phyloP scores from a whole-genome alignment of 257 asterid species.

The Fraxinus excelsior region DNA sequence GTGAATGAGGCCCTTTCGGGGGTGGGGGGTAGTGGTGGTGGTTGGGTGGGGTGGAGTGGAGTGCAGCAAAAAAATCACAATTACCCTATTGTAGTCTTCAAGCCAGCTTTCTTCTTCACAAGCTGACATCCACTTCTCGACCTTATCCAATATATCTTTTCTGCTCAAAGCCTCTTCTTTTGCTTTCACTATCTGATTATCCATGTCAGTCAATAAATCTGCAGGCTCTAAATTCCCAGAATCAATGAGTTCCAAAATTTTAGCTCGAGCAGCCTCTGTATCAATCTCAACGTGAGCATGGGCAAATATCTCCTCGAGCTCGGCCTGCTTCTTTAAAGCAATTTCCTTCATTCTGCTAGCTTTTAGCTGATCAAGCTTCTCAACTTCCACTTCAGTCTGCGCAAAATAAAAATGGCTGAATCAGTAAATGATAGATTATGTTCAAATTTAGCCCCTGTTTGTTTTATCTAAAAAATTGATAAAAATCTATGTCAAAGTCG shows the following conservation, averaged over 20 bases:
- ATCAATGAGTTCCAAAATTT: conserved; percentile 73
- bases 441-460: background rate
- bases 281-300: conserved; percentile 89
- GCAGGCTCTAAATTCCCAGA: conserved; percentile 87
- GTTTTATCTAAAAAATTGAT: no score
- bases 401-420: conserved; percentile 21
- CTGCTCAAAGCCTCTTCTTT: conserved; percentile 90
- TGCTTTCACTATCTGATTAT: conserved; percentile 79
- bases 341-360: conserved; percentile 97
- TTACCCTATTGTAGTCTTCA: conserved; percentile 95
- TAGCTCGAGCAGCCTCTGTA: conserved; percentile 75
- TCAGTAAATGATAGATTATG: conserved; percentile 2
- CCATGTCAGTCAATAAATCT: conserved; percentile 90
- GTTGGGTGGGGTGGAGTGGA: background rate
- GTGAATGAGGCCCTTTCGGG: background rate
- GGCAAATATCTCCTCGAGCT: conserved; percentile 88
- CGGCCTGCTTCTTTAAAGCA: conserved; percentile 88
- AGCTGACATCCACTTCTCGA: conserved; percentile 96
- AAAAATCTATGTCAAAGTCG: no score
- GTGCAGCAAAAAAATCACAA: conserved; percentile 1
- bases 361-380: conserved; percentile 92
- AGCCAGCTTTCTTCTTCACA: conserved; percentile 99
- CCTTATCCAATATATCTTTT: conserved; percentile 96
- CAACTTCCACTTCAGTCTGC: conserved; percentile 95
- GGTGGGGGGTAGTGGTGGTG: background rate